Evolutionary conservation across 2,329 filamentous ascomycete genomes (phyloP).

Genomic region (Fusarium longipes): DNA sequence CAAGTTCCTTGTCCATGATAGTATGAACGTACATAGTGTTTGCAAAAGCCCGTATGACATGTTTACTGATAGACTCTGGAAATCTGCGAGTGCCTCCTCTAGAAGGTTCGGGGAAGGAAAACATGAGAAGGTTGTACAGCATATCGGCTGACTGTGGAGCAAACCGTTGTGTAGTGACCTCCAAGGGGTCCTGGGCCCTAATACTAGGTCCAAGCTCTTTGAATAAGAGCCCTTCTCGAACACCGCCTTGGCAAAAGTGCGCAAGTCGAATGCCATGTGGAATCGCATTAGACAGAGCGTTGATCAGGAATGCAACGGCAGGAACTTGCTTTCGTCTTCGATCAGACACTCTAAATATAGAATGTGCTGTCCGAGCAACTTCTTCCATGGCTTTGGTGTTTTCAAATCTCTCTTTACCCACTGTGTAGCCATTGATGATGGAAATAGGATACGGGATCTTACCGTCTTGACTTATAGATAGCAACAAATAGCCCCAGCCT

Average conservation of each 20-base stretch:
- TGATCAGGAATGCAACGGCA: conserved; percentile 23
- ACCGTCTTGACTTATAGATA: conserved; percentile 21
- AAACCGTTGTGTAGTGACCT: conserved; percentile 20
- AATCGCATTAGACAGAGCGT: conserved; percentile 18
- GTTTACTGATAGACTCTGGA: conserved; percentile 13
- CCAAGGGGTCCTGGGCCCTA: conserved; percentile 23
- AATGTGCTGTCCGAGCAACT: conserved; percentile 25
- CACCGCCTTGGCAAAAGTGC: conserved; percentile 28
- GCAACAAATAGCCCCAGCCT: conserved; percentile 29
- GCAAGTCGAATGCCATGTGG: conserved; percentile 23
- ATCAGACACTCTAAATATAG: conserved; percentile 26
- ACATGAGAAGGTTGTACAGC: conserved; percentile 5
- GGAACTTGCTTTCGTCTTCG: conserved; percentile 26
- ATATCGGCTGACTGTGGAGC: conserved; percentile 19
- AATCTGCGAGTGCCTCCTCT: conserved; percentile 9
- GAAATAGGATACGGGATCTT: conserved; percentile 18
- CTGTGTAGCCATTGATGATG: conserved; percentile 24
- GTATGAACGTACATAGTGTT: conserved; percentile 25
- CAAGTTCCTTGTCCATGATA: conserved; percentile 28
- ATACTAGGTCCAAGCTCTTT: conserved; percentile 18
- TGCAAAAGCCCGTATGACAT: conserved; percentile 17
- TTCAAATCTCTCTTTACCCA: conserved; percentile 21
- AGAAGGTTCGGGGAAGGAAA: conserved; percentile 13
- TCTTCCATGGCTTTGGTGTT: conserved; percentile 31
- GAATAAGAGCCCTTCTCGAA: conserved; percentile 23